Evolutionary conservation across 2,329 filamentous ascomycete genomes (phyloP).

Genomic region (Colletotrichum sp.): DNA sequence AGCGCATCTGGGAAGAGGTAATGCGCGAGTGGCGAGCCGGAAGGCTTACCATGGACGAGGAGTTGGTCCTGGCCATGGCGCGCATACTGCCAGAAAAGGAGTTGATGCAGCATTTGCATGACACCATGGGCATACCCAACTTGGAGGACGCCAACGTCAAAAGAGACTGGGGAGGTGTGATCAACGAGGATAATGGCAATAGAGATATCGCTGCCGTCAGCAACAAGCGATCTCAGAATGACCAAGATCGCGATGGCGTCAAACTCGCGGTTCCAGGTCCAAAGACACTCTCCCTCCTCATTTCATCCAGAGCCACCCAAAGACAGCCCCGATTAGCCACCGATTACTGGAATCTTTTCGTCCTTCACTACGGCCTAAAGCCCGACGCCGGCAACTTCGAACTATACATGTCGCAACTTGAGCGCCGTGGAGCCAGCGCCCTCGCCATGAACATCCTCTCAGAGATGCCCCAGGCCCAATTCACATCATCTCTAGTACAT

Average conservation of each 20-base stretch:
- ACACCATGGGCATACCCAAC: conserved; percentile 78
- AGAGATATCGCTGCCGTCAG: conserved; percentile 21
- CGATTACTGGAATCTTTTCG: conserved; percentile 81
- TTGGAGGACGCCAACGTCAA: conserved; percentile 31
- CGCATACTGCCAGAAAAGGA: conserved; percentile 69
- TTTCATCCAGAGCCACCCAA: conserved; percentile 53
- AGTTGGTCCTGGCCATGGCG: conserved; percentile 82
- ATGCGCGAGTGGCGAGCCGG: conserved; percentile 77
- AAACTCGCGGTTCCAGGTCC: conserved; percentile 50
- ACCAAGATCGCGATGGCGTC: conserved; percentile 7
- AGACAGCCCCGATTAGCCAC: conserved; percentile 66
- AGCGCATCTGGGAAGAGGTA: conserved; percentile 82
- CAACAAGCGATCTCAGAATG: not conserved
- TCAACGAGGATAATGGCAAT: conserved; percentile 22
- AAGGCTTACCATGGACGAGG: conserved; percentile 75
- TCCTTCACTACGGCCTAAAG: conserved; percentile 61
- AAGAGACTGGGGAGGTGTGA: not conserved
- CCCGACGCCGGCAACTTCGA: conserved; percentile 76
- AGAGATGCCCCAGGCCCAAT: conserved; percentile 51
- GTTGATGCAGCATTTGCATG: conserved; percentile 62
- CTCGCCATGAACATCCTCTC: conserved; percentile 65
- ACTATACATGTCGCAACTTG: conserved; percentile 60
- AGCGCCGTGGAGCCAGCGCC: conserved; percentile 68
- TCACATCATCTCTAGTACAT: conserved; percentile 64
- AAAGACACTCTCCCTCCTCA: conserved; percentile 72